Evolutionary conservation across 108 stramenopile genomes (phyloP), one percentile per base, ranked within the genome.

Genomic region (Fragilaria crotonensis): DNA sequence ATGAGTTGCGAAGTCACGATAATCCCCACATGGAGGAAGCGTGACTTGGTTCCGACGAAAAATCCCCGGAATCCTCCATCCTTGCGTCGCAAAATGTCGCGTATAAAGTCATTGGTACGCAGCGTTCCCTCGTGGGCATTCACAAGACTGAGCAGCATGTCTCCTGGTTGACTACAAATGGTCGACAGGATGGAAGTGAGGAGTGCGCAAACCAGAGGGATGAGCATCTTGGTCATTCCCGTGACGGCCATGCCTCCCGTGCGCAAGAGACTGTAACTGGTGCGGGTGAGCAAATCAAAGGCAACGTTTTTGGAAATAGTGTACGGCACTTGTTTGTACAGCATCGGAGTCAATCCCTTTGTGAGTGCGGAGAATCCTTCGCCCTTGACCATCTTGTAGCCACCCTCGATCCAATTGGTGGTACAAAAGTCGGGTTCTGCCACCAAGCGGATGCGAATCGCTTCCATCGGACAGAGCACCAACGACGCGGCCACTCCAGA

Each of bases 301-400:
- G 85, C 79, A 2, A 89, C 89, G 63, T 93, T 90, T 53, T 95
- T 93, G 23, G 88, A 86, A 45, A 89, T 75, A 22, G 95, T 96
- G 67, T 96, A 96, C 0, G 95, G 95, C 1, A 93, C 79, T 73
- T 96, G 95, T 62, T 96, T 96, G 33, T 66, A 66, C 25, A 93
- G 60, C 79, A 93, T 89, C 0, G 95, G 89, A 25, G 70, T 70
- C 27, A 89, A 26, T 7, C 80, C 79, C 29, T 78, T 76, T 33
- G 60, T 62, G 18, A 84, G 64, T 49, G 78, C 77, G 18, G 57
- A 27, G 2, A 79, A 54, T 22, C 90, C 88, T 59, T 90, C 93
- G 7, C 60, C 54, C 52, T 64, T 62, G 9, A 85, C 21, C 60
- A 85, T 84, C 30, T 49, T 56, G 11, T 54, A 54, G 11, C 70